Percentiles rank a stretch among this genome's conserved stretches.
Evolutionary conservation across 805 yeast species (phyloP).

Genomic region (Candida chilensis): DNA sequence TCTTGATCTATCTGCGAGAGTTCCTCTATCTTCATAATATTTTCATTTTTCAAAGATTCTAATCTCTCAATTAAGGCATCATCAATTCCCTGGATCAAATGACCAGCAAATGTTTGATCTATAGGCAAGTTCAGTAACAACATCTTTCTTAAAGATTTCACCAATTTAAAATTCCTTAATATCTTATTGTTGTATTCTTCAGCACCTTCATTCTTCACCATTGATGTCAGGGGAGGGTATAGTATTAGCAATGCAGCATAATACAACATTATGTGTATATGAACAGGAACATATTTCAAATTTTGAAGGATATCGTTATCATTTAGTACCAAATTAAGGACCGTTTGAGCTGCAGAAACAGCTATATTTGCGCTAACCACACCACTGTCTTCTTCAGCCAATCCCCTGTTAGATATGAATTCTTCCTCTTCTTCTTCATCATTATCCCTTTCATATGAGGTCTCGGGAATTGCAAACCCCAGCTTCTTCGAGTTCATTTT

Average conservation of each 20-base stretch:
- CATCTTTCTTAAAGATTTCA: conserved; percentile 31
- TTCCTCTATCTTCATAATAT: conserved; percentile 7
- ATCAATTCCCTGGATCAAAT: conserved; percentile 21
- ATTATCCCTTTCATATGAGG: conserved; percentile 2
- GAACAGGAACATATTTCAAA: conserved; percentile 60
- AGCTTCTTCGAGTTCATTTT: neutral
- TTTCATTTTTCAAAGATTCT: conserved; percentile 6
- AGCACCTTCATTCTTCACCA: conserved; percentile 11
- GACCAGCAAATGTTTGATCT: conserved; percentile 40
- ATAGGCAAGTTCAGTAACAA: conserved; percentile 38
- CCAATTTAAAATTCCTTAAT: conserved; percentile 28
- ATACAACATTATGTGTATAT: conserved; percentile 62
- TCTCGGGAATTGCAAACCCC: neutral
- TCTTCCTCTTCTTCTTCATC: conserved; percentile 17
- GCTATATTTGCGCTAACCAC: conserved; percentile 40
- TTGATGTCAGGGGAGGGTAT: conserved; percentile 29
- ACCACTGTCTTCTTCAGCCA: conserved; percentile 20
- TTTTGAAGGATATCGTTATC: conserved; percentile 51
- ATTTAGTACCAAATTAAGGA: conserved; percentile 45
- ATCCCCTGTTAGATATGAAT: conserved; percentile 20
- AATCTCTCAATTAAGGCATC: conserved; percentile 15
- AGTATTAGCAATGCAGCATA: conserved; percentile 53
- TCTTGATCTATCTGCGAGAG: conserved; percentile 10
- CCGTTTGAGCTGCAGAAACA: conserved; percentile 52
- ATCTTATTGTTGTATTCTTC: conserved; percentile 13